A percentile compares a stretch with the other conserved stretches of the same genome.
These are phyloP conservation scores for Scutellaria minor DNA, from an alignment of 257 asterid genomes.

Conservation along the genomic window DNA sequence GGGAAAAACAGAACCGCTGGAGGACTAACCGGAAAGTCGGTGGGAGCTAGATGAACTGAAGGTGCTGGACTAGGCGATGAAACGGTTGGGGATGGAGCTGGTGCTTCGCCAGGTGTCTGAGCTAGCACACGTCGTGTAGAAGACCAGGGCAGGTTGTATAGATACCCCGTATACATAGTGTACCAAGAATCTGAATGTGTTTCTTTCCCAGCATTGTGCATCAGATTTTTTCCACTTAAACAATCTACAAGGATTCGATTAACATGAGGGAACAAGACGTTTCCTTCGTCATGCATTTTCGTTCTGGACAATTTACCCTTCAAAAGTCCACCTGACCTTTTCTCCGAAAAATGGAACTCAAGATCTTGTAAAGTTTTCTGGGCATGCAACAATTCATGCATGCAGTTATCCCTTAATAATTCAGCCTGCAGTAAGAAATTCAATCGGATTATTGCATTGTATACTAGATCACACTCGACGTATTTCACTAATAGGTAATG, in stretches of 20 bases:
- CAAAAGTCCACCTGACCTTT: slow-evolving; percentile 31
- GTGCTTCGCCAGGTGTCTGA: slow-evolving; percentile 55
- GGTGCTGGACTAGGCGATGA: slow-evolving; percentile 58
- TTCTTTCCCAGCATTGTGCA: slow-evolving; percentile 51
- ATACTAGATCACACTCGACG: not conserved
- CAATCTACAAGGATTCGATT: slow-evolving; percentile 63
- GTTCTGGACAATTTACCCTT: slow-evolving; percentile 39
- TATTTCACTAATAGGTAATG: not conserved
- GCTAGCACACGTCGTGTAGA: slow-evolving; percentile 57
- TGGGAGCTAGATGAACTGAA: slow-evolving; percentile 41
- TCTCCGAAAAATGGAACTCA: slow-evolving; percentile 38
- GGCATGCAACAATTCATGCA: slow-evolving; percentile 55
- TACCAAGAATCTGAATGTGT: slow-evolving; percentile 48
- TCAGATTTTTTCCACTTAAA: slow-evolving; percentile 46
- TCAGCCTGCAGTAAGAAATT: slow-evolving; percentile 68
- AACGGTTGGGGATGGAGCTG: slow-evolving; percentile 56
- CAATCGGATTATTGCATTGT: slow-evolving; percentile 34
- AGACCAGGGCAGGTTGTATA: slow-evolving; percentile 45
- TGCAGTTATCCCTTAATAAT: slow-evolving; percentile 56
- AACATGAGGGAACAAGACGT: slow-evolving; percentile 49
- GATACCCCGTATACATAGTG: slow-evolving; percentile 44
- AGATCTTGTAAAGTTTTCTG: slow-evolving; percentile 50
- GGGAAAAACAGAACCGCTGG: slow-evolving; percentile 58
- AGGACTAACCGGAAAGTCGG: slow-evolving; percentile 46
- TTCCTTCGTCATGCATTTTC: slow-evolving; percentile 12